Evolutionary conservation across 371 early-diverging fungal genomes (phyloP), one percentile per base, ranked within the genome.

Genomic region (Syncephalastrum monosporum): DNA sequence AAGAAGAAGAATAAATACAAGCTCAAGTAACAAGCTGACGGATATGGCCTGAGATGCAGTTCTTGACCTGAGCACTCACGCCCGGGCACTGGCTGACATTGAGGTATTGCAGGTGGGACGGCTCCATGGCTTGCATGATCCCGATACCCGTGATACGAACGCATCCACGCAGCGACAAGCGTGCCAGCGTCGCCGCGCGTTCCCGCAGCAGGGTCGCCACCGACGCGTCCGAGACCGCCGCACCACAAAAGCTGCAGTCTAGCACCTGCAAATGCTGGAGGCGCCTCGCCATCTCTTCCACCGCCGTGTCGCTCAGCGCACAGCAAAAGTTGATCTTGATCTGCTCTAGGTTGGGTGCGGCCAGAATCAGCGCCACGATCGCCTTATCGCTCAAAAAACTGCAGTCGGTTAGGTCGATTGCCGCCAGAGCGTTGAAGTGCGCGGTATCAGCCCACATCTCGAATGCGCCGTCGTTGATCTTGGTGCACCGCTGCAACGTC

Each of bases 401-500:
- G 68, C 93, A 93, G 62, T 93, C 93, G 23, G 79, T 82, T 12
- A 93, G 71, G 46, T 75, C 73, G 4, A 93, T 71, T 15, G 77
- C 71, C 19, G 71, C 61, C 23, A 93, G 71, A 1, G 23, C 52
- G 33, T 65, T 63, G 49, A 82, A 79, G 15, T 64, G 55, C 0
- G 64, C n/a, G 3, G 62, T 55, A 7, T 55, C 55, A 8, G 70
- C 63, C 85, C 89, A 86, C 6, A 61, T 42, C 5, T 59, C 65
- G 57, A 91, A 91, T 0, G 86, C 92, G 19, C 71, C 77, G 41
- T 91, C 89, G 3, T 79, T 64, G 42, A 93, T 85, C 14, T 85
- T 85, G 5, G 92, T 91, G 62, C 91, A 91, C 2, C 93, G 75
- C 56, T 91, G 92, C 2, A 93, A 60, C 60, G 91, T 91, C 16